phyloP scores from a whole-genome alignment of 2,329 filamentous ascomycete species.

The Scedosporium aurantiacum region DNA sequence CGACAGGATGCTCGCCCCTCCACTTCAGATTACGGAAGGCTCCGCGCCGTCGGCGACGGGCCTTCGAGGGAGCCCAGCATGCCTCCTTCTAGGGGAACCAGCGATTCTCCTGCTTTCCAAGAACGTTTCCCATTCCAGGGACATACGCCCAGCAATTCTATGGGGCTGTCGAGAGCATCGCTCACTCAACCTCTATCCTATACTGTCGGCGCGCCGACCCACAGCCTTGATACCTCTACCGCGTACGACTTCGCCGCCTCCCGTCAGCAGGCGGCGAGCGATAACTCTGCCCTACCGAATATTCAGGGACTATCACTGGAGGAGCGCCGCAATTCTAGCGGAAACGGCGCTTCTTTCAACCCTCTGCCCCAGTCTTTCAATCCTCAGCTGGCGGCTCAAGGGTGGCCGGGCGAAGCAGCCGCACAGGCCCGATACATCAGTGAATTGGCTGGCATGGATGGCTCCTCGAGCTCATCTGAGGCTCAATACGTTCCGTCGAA shows the following conservation, averaged over 20 bases:
- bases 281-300: conserved; percentile 20
- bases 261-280: conserved; percentile 18
- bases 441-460: neutral
- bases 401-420: neutral
- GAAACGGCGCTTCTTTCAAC: neutral
- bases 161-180: conserved; percentile 34
- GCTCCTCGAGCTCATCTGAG: neutral
- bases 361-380: neutral
- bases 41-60: conserved; percentile 4
- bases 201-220: conserved; percentile 29
- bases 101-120: conserved; percentile 24
- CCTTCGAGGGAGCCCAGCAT: conserved; percentile 43
- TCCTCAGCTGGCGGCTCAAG: neutral
- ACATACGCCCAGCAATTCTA: conserved; percentile 32
- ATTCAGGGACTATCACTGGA: conserved; percentile 27
- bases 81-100: conserved; percentile 43
- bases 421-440: neutral
- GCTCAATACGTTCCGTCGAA: neutral
- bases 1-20: conserved; percentile 1
- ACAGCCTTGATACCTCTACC: conserved; percentile 20
- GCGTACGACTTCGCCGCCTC: conserved; percentile 22
- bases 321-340: conserved; percentile 17
- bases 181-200: conserved; percentile 35
- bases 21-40: neutral
- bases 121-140: conserved; percentile 19